phyloP scores from a whole-genome alignment of 176 grass and related monocot species.

The Typha latifolia region DNA sequence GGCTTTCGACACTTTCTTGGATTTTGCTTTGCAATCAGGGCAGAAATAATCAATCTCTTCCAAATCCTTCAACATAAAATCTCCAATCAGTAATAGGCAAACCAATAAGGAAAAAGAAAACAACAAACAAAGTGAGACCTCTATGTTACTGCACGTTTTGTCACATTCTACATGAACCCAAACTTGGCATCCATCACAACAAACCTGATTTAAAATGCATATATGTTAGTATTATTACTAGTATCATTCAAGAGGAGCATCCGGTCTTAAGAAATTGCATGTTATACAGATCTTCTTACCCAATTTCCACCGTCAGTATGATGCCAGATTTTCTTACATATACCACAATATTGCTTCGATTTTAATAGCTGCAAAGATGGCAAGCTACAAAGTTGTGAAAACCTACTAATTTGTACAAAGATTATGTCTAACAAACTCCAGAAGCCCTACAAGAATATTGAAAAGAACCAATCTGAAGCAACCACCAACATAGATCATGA shows the following conservation, averaged over 20 bases:
- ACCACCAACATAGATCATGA: neutral
- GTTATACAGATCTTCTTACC: slow-evolving; percentile 48
- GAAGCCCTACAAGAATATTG: neutral
- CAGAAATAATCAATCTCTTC: slow-evolving; percentile 81
- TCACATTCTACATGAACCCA: slow-evolving; percentile 96
- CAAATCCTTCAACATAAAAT: slow-evolving; percentile 50
- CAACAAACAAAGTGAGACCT: slow-evolving; percentile 45
- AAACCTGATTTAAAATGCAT: slow-evolving; percentile 37
- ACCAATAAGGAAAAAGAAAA: slow-evolving; percentile 7
- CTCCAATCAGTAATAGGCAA: slow-evolving; percentile 8
- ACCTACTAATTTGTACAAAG: neutral
- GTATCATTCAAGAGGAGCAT: neutral
- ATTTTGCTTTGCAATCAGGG: slow-evolving; percentile 72
- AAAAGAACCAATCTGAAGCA: neutral
- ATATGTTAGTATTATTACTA: neutral
- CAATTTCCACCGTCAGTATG: slow-evolving; percentile 89
- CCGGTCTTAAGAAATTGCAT: neutral
- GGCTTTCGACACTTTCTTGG: slow-evolving; percentile 16
- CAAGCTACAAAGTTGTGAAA: slow-evolving; percentile 6
- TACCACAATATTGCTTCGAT: slow-evolving; percentile 88
- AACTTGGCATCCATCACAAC: slow-evolving; percentile 85
- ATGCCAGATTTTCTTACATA: slow-evolving; percentile 97
- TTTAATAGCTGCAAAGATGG: slow-evolving; percentile 52
- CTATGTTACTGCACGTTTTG: slow-evolving; percentile 40
- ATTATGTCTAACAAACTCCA: neutral